Evolutionary conservation across 805 yeast genomes (phyloP).

Genomic region (Crinitomyces ghanaensis): DNA sequence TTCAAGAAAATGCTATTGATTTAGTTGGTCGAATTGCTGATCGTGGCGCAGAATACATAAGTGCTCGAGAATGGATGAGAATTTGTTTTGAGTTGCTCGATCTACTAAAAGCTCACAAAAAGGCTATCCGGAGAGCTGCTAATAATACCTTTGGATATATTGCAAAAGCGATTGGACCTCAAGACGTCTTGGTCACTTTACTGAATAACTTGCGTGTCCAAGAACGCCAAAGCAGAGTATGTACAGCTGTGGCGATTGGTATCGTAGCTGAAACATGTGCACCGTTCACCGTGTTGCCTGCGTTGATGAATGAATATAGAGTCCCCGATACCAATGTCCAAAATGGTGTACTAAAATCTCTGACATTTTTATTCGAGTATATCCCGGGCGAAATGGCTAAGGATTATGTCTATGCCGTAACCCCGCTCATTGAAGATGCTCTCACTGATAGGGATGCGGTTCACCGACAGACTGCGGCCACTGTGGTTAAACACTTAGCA

Average conservation of each 20-base stretch:
- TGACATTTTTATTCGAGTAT: slow-evolving; percentile 87
- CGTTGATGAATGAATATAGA: slow-evolving; percentile 88
- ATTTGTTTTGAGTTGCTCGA: slow-evolving; percentile 85
- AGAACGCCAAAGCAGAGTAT: slow-evolving; percentile 91
- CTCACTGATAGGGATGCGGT: slow-evolving; percentile 82
- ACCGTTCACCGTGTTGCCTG: slow-evolving; percentile 89
- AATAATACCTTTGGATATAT: slow-evolving; percentile 85
- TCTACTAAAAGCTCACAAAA: slow-evolving; percentile 70
- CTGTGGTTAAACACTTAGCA: slow-evolving; percentile 73
- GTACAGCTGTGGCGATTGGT: slow-evolving; percentile 96
- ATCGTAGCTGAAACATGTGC: slow-evolving; percentile 90
- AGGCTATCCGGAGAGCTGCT: slow-evolving; percentile 70
- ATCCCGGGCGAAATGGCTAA: slow-evolving; percentile 68
- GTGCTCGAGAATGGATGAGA: slow-evolving; percentile 96
- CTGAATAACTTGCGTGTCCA: slow-evolving; percentile 80
- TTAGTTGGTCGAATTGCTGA: slow-evolving; percentile 76
- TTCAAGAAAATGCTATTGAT: slow-evolving; percentile 70
- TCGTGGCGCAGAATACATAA: slow-evolving; percentile 66
- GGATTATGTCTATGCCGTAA: slow-evolving; percentile 70
- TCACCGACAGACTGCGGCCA: slow-evolving; percentile 91
- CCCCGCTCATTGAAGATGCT: slow-evolving; percentile 80
- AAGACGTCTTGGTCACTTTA: slow-evolving; percentile 77
- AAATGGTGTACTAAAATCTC: slow-evolving; percentile 85
- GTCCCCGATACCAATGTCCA: slow-evolving; percentile 89
- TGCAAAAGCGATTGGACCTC: slow-evolving; percentile 91